Evolutionary conservation across 2,329 filamentous ascomycete species (phyloP), one percentile per base, ranked within the genome.

Genomic region (Mollisia scopiformis): DNA sequence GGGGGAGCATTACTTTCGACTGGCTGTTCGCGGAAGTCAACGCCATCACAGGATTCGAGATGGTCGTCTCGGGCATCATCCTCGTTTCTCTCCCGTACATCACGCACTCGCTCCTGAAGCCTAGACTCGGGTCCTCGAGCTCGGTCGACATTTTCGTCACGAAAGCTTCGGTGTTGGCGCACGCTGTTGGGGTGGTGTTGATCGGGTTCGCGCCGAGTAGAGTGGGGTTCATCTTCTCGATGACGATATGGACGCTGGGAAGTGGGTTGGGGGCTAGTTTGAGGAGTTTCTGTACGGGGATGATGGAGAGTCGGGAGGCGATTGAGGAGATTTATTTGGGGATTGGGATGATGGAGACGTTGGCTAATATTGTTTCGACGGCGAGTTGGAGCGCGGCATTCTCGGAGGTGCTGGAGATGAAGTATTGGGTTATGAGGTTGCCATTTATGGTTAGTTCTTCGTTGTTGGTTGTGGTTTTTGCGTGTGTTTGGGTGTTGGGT

Each of bases 301-400:
- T 62, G 46, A 27, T 64, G 25, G 55, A 39, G 14, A 59, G 27
- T 13, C 58, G 52, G 10, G 60, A 59, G 31, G 58, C 58, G 19
- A 51, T 66, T 23, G 57, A 62, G 39, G 53, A 66, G 53, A 39
- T 66, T 52, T 66, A 66, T 47, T n/a, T 66, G 28, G 64, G 62
- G 2, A 66, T 66, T 52, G 62, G 62, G n/a, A 57, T 64, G 54
- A 53, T 62, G 43, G 59, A 62, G 55, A 66, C 58, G 13, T 21
- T 64, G 13, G 62, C 51, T 1, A 62, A 55, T 2, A 66, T 66
- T 55, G 10, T 63, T 16, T 59, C 55, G 11, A 62, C 59, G 8
- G 59, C 49, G 11, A 52, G 46, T 21, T 66, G 64, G 64, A 62
- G 52, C 51, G 50, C 51, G 8, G 13, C 58, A 5, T 61, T 64